Conservation (phyloP, 1,284 basidiomycete species). For the Boletus sp. region DNA sequence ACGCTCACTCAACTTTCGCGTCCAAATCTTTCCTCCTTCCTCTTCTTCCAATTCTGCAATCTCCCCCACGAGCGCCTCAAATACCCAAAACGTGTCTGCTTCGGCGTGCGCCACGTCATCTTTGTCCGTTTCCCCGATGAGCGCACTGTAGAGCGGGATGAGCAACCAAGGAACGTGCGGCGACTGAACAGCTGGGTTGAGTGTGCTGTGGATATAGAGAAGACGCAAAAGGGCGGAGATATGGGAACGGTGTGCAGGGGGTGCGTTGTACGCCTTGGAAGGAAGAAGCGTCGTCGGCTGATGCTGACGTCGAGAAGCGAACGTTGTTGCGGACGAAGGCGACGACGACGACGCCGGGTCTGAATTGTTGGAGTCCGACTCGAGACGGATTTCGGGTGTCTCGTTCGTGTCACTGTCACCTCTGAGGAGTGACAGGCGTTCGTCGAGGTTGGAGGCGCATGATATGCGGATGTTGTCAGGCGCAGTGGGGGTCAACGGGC, state of each 20-base stretch:
- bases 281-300: constrained; percentile 48
- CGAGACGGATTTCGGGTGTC: constrained; percentile 57
- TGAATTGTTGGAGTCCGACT: constrained; percentile 32
- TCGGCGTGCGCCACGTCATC: constrained; percentile 64
- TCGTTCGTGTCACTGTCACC: constrained; percentile 22
- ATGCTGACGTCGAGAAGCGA: constrained; percentile 28
- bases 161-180: constrained; percentile 65
- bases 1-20: constrained; percentile 57
- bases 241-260: constrained; percentile 54
- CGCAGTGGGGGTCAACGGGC: constrained; percentile 51
- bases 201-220: constrained; percentile 64
- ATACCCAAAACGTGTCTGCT: constrained; percentile 78
- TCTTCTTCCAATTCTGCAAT: constrained; percentile 68
- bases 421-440: constrained; percentile 48
- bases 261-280: constrained; percentile 43
- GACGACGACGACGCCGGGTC: constrained; percentile 24
- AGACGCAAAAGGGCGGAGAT: constrained; percentile 64
- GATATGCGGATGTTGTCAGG: constrained; percentile 46
- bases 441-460: constrained; percentile 51
- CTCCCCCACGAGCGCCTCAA: constrained; percentile 69
- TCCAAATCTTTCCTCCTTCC: constrained; percentile 58
- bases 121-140: constrained; percentile 57
- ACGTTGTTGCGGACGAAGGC: background rate
- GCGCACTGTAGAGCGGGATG: constrained; percentile 61
- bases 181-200: constrained; percentile 69